A percentile compares a stretch with the other conserved stretches of the same genome.
Conservation (phyloP, 345 rosid species). For the Citrus reticulata region DNA sequence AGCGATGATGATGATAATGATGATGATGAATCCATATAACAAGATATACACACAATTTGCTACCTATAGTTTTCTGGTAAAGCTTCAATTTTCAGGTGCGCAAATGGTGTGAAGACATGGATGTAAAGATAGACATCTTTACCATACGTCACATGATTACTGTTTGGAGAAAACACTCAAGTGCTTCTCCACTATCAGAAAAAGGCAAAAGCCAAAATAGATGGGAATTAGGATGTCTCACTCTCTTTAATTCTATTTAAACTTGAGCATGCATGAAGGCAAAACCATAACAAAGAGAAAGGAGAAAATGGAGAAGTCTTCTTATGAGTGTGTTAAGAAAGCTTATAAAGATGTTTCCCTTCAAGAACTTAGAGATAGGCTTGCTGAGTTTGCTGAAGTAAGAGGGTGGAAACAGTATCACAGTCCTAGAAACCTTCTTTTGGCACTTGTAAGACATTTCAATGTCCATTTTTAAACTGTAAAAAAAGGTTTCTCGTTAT, state of each 20-base stretch:
- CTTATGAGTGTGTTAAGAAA: conserved; percentile 4
- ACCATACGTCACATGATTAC: conserved; percentile 20
- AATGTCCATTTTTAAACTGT: neutral
- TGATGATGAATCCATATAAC: neutral
- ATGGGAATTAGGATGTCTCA: neutral
- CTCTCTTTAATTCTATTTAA: conserved; percentile 13
- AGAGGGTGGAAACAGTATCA: conserved; percentile 56
- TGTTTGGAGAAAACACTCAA: conserved; percentile 15
- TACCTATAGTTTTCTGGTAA: neutral
- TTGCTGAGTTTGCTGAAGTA: conserved; percentile 45
- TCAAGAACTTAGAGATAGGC: conserved; percentile 36
- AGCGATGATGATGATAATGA: neutral
- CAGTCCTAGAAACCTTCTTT: conserved; percentile 57
- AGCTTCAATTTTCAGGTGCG: neutral
- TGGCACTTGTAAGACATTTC: conserved; percentile 39
- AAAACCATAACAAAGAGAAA: neutral
- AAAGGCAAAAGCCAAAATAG: neutral
- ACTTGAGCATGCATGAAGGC: conserved; percentile 10
- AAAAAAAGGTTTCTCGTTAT: neutral
- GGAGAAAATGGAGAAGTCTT: conserved; percentile 8
- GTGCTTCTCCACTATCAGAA: conserved; percentile 24
- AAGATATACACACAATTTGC: neutral
- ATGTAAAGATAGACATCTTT: conserved; percentile 16
- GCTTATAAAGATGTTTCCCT: conserved; percentile 37
- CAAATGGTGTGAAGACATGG: conserved; percentile 29